Base-by-base conservation (phyloP, 352 stramenopile genomes). In the Globisporangium mamillatum region DNA sequence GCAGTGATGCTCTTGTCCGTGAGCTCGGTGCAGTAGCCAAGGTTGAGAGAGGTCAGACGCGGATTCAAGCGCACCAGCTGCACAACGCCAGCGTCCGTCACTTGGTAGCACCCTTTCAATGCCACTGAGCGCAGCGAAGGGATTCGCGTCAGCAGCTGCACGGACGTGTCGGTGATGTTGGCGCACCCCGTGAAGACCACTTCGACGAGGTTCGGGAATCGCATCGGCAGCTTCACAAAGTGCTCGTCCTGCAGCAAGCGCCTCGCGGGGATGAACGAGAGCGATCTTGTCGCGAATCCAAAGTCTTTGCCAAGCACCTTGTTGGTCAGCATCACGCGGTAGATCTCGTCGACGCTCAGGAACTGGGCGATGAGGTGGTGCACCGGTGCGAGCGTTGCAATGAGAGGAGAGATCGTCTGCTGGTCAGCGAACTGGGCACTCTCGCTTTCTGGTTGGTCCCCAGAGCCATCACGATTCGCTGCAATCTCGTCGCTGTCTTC, bases 21-120 rank as follows among this genome's bases (percentile, higher is more conserved):
- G 4, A 94, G 71, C 32, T 90, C 79, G 4, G 86, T 90, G 74
- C 86, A 94, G 63, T 92, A 94, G 9, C 86, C 85, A 41, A 94
- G 72, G 57, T 92, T 94, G 34, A 90, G 79, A 25, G 79, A 82
- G 36, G 76, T 79, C 14, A 96, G 71, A 8, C 66, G 63, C n/a
- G 73, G 16, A 29, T 80, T 74, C 14, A 66, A 61, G 18, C 25
- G 60, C 32, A 59, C 60, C 18, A 72, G 48, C 29, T 73, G 44
- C 4, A 78, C 56, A 16, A 74, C 54, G 18, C 69, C 41, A 6
- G 60, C 63, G 63, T 89, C 82, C 0, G 86, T 87, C 22, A 94
- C 68, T 8, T 86, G 79, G 74, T 77, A 89, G 67, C 84, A 92
- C n/a, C 85, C 85, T 66, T 91, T 91, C 12, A 94, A 61, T 10